Base-by-base conservation (phyloP, 331 rosid species). In the Pyrus hybrid region DNA sequence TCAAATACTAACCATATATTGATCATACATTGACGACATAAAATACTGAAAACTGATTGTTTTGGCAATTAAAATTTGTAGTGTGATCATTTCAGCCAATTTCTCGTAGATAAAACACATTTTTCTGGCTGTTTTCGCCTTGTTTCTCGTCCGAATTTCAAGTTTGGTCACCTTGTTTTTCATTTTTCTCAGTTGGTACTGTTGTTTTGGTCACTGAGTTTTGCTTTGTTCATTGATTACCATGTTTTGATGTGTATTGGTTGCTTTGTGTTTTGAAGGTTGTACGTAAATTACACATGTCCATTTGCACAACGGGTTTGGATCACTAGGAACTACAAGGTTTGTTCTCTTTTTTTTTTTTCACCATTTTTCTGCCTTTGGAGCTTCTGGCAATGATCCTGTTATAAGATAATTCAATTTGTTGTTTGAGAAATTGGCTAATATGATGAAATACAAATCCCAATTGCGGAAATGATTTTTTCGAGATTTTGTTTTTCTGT, bases 271-370 rank as follows among this genome's bases (percentile, higher is more conserved):
- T 26, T 43, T 64, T 43, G 74, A 79, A 79, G 82, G 80, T 16
- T 81, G 75, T 77, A 81, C 23, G 54, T 8, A n/a, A n/a, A 0
- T 71, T 72, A 77, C 41, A 0, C 49, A 3, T 81, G 83, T 64
- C 83, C 83, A 62, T 81, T 61, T 66, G 82, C 63, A 14, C 77
- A 76, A 26, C 58, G 82, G 57, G 77, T 72, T 20, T 79, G 73
- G 77, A 57, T 58, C 68, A 72, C 73, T 16, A 72, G 78, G 62
- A 65, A 65, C 22, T 79, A 73, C 7, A 65, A 64, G 76, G 78
- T 73, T 2, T 41, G 51, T 16, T 66, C 56, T 51, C 8, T 53
- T 29, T 64, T 63, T 64, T 23, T 53, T 29, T 64, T 63, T 64
- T 23, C n/a, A n/a, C 26, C 62, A 2, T 56, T 12, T 22, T 26